phyloP scores from a whole-genome alignment of 768 basidiomycete genomes.

The Kockovaella imperatae region DNA sequence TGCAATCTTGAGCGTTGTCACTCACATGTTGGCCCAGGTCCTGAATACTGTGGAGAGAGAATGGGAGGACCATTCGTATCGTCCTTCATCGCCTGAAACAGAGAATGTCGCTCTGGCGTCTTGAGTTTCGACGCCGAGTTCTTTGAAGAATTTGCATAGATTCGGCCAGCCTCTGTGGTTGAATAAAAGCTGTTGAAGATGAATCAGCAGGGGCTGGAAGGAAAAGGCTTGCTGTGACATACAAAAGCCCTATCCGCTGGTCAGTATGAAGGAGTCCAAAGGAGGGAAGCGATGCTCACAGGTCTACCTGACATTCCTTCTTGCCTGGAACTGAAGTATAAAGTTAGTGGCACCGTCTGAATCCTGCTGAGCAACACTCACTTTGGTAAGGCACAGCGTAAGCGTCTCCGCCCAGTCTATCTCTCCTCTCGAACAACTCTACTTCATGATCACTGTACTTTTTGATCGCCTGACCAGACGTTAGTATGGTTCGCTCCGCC shows the following conservation, averaged over 20 bases:
- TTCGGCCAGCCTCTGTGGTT: slow-evolving; percentile 1
- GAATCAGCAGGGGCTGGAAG: too few relatives aligned
- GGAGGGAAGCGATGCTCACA: too few relatives aligned
- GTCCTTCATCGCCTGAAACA: not conserved
- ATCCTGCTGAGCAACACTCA: not conserved
- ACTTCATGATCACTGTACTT: slow-evolving; percentile 4
- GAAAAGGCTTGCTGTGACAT: too few relatives aligned
- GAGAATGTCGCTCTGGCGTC: not conserved
- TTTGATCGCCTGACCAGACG: not conserved
- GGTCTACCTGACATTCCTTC: slow-evolving; percentile 3
- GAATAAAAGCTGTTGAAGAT: not conserved
- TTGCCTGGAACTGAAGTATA: slow-evolving; percentile 4
- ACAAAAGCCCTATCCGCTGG: slow-evolving; percentile 1
- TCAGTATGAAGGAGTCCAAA: not conserved
- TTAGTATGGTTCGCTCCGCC: too few relatives aligned
- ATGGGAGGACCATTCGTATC: not conserved
- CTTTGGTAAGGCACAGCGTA: slow-evolving; percentile 2
- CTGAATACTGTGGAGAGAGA: not conserved
- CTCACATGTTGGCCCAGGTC: not conserved
- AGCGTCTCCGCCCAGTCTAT: slow-evolving; percentile 3
- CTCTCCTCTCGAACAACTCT: not conserved
- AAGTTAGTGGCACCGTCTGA: not conserved
- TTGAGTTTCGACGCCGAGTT: not conserved
- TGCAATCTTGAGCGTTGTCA: too few relatives aligned
- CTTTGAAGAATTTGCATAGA: not conserved